Base-by-base conservation (phyloP, 306 rosid species). In the Senna tora region DNA sequence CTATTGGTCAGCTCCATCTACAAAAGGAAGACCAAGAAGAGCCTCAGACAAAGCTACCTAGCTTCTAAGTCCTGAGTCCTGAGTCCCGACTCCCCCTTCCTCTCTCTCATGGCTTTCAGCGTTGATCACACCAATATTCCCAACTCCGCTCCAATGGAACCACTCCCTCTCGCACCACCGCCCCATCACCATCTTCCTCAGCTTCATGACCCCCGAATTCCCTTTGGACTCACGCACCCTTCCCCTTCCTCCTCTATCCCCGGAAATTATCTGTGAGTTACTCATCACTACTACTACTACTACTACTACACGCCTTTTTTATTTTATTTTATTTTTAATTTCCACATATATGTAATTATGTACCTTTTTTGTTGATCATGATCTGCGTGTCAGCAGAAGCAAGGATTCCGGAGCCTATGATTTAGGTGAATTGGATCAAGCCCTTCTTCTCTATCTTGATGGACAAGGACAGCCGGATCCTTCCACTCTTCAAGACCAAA, bases 351-450 rank as follows among this genome's bases (percentile, higher is more conserved):
- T 46, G 17, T 56, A 12, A 6, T 52, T 61, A 72, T 38, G 78
- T 25, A 25, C 30, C 30, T 25, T 74, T 74, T 69, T 66, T 36
- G 39, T 36, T 4, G 1, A 6, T 33, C 3, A 2, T 3, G 3
- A 36, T 36, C 8, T 36, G 39, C 8, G 15, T 74, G 67, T 63
- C 22, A 59, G 52, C 77, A 86, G 96, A 74, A 74, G 75, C 84
- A 92, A 89, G 83, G 99, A 91, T 49, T 75, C 80, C 0, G 96
- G 87, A 67, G 87, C 88, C 59, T 92, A 91, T 85, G 99, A 91
- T 80, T 77, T 95, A 73, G 97, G 97, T 1, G 99, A 95, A 74
- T 72, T 95, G 63, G 99, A 95, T 81, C 99, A 86, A 84, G 96
- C 97, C 0, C 90, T 91, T 72, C 90, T 95, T 77, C 90, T 86